These are phyloP conservation scores for Solanum raphanifolium DNA, from an alignment of 257 asterid genomes.

Conservation along the genomic window DNA sequence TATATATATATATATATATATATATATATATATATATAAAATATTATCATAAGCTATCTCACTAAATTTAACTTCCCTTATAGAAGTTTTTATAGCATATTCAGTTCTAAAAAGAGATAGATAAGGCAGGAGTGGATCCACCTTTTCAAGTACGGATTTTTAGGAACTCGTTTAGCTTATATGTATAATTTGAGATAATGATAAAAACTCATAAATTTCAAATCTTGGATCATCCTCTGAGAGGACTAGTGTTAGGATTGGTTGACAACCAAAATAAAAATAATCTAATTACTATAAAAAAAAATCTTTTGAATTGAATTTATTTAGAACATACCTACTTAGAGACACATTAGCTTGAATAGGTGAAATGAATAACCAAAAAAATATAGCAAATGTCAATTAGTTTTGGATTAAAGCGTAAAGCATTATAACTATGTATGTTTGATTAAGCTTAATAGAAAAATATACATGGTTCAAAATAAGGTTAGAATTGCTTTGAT, in stretches of 20 bases:
- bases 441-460: background rate
- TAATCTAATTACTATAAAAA: background rate
- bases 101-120: background rate
- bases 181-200: background rate
- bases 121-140: background rate
- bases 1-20: too few relatives aligned
- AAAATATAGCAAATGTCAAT: background rate
- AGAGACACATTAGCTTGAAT: background rate
- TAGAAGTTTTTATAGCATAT: background rate
- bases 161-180: background rate
- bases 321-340: too few relatives aligned
- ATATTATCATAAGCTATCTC: background rate
- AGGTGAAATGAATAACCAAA: background rate
- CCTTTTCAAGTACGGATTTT: too few relatives aligned
- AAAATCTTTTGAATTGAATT: too few relatives aligned
- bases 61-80: background rate
- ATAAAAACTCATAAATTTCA: too few relatives aligned
- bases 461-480: background rate
- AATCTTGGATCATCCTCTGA: accelerated
- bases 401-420: background rate
- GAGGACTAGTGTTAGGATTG: background rate
- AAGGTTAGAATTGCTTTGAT: background rate
- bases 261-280: too few relatives aligned
- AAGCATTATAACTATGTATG: background rate
- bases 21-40: background rate